A percentile compares a stretch with the other conserved stretches of the same genome.
Conservation (phyloP, 345 rosid genomes). For the Gossypium raimondii region DNA sequence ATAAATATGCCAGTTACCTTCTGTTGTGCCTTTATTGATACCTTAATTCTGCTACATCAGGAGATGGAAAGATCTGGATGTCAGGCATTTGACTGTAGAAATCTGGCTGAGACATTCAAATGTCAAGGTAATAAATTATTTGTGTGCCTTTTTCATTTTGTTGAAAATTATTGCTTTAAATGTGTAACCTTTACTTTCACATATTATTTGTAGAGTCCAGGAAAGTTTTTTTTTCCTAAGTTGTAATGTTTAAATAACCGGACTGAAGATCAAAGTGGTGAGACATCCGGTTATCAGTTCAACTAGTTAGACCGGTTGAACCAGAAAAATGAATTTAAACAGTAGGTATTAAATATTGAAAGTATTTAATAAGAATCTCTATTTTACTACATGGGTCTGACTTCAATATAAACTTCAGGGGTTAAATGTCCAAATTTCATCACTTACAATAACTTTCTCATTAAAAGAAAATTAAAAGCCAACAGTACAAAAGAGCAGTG, state of each 20-base stretch:
- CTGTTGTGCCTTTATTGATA: conserved; percentile 11
- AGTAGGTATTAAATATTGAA: background rate
- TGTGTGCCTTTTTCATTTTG: background rate
- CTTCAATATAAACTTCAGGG: background rate
- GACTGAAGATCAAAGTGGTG: background rate
- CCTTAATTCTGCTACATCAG: conserved; percentile 32
- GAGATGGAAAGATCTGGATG: conserved; percentile 75
- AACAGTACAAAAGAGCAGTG: no score
- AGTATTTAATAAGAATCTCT: no score
- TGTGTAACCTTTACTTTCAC: background rate
- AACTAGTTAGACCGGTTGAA: background rate
- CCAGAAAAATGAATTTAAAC: background rate
- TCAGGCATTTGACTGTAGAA: conserved; percentile 39
- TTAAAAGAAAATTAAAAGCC: no score
- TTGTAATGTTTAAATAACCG: background rate
- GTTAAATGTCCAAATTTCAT: background rate
- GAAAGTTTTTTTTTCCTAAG: background rate
- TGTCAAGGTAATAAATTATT: conserved; percentile 53
- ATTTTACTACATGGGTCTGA: background rate
- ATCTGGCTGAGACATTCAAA: conserved; percentile 67
- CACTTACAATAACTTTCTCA: background rate
- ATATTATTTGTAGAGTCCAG: background rate
- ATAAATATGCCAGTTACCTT: background rate
- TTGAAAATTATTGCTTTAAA: conserved; percentile 8
- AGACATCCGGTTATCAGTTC: background rate